Evolutionary conservation across 164 flowering plant species (phyloP).

Genomic region (Vitis rupestris): DNA sequence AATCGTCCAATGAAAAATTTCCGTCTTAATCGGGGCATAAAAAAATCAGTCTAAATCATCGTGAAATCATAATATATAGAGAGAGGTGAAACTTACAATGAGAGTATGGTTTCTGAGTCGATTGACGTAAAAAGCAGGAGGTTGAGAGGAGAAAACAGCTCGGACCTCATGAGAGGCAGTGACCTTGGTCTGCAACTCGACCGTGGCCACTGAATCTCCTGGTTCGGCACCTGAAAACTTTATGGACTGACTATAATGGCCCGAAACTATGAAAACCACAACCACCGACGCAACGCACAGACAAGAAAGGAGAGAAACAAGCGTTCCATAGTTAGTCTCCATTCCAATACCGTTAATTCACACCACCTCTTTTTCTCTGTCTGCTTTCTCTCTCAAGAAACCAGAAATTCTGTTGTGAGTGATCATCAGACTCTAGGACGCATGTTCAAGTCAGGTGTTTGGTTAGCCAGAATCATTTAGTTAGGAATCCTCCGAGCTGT

Average conservation of each 20-base stretch:
- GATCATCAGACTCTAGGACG: no score
- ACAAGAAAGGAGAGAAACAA: neutral
- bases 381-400: no score
- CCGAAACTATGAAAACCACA: neutral
- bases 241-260: neutral
- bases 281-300: conserved; percentile 6
- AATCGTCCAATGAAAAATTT: neutral
- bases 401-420: no score
- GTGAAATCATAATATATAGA: neutral
- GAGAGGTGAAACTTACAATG: conserved; percentile 5
- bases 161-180: conserved; percentile 8
- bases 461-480: neutral
- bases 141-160: conserved; percentile 1
- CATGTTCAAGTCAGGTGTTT: neutral
- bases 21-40: neutral
- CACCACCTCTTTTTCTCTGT: no score
- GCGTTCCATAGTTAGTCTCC: no score
- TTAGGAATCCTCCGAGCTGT: no score
- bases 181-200: conserved; percentile 15
- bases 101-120: conserved; percentile 3
- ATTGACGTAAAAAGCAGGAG: neutral
- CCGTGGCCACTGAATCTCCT: neutral
- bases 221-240: neutral
- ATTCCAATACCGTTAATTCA: no score
- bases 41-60: neutral